Evolutionary conservation across 2,329 filamentous ascomycete species (phyloP).

Genomic region (Cladosporium cucumerinum): DNA sequence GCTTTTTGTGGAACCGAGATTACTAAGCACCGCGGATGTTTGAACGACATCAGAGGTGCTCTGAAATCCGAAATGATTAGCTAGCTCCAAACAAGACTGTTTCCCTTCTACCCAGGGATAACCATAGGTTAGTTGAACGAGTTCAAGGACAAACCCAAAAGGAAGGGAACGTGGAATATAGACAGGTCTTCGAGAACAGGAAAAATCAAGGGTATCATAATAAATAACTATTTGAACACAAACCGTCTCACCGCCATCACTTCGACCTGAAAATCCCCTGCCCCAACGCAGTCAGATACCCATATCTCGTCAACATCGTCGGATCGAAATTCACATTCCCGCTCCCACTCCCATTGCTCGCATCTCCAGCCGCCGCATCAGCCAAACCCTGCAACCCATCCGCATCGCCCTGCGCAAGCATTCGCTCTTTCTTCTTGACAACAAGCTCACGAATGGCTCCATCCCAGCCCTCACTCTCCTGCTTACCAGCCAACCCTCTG

Average conservation of each 20-base stretch:
- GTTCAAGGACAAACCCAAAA: too few species aligned
- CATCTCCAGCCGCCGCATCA: constrained; percentile 41
- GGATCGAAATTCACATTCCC: constrained; percentile 32
- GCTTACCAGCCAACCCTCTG: constrained; percentile 40
- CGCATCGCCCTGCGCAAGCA: constrained; percentile 35
- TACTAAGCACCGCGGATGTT: background rate
- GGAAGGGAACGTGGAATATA: background rate
- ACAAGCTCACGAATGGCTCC: constrained; percentile 53
- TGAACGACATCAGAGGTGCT: background rate
- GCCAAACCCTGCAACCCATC: constrained; percentile 57
- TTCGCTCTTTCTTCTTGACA: constrained; percentile 40
- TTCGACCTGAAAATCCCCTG: constrained; percentile 34
- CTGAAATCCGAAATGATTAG: background rate
- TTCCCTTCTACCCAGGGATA: too few species aligned
- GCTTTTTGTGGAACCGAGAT: background rate
- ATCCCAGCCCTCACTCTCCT: constrained; percentile 57
- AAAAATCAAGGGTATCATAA: constrained; percentile 15
- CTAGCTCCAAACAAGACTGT: background rate
- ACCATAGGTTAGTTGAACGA: too few species aligned
- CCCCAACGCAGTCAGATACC: constrained; percentile 37
- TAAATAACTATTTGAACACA: background rate
- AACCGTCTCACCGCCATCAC: background rate
- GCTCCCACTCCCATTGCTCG: constrained; percentile 10
- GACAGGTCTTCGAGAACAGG: background rate
- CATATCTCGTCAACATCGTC: constrained; percentile 39